These are phyloP conservation scores for Diaporthe eres DNA, from an alignment of 2,329 filamentous ascomycete genomes.

Conservation along the genomic window DNA sequence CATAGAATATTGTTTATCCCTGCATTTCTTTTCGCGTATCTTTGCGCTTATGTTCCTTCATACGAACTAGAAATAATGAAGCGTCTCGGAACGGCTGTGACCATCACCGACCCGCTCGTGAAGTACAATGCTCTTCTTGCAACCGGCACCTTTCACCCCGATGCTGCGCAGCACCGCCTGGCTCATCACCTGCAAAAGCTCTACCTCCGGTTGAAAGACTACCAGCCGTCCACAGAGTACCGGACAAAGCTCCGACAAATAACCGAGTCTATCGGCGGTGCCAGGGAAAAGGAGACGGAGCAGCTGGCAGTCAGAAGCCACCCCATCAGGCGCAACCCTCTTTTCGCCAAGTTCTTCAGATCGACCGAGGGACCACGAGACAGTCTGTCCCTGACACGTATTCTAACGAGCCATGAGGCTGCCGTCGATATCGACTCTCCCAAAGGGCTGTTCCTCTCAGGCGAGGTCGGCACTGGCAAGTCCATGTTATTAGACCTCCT, in stretches of 20 bases:
- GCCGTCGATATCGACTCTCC: slow-evolving; percentile 81
- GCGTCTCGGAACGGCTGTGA: slow-evolving; percentile 61
- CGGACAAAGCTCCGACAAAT: slow-evolving; percentile 74
- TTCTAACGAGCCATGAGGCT: slow-evolving; percentile 79
- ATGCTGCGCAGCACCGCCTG: slow-evolving; percentile 79
- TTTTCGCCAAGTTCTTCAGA: slow-evolving; percentile 72
- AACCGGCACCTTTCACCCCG: slow-evolving; percentile 75
- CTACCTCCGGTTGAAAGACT: slow-evolving; percentile 82
- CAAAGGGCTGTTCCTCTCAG: slow-evolving; percentile 81
- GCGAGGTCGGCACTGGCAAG: slow-evolving; percentile 87
- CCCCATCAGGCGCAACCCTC: slow-evolving; percentile 70
- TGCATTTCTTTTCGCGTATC: not conserved
- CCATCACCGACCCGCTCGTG: slow-evolving; percentile 80
- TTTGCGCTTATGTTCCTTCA: not conserved
- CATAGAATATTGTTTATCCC: not conserved
- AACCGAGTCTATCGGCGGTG: slow-evolving; percentile 59
- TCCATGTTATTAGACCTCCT: slow-evolving; percentile 88
- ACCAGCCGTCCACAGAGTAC: slow-evolving; percentile 80
- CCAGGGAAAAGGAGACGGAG: slow-evolving; percentile 50
- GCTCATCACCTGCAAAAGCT: slow-evolving; percentile 84
- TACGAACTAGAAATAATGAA: slow-evolving; percentile 48
- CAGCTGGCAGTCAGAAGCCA: slow-evolving; percentile 66
- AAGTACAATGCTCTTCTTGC: slow-evolving; percentile 81
- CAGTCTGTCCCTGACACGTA: slow-evolving; percentile 74
- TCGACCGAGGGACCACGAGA: slow-evolving; percentile 67